Base-by-base conservation (phyloP, 345 rosid genomes). In the Dovyalis caffra region DNA sequence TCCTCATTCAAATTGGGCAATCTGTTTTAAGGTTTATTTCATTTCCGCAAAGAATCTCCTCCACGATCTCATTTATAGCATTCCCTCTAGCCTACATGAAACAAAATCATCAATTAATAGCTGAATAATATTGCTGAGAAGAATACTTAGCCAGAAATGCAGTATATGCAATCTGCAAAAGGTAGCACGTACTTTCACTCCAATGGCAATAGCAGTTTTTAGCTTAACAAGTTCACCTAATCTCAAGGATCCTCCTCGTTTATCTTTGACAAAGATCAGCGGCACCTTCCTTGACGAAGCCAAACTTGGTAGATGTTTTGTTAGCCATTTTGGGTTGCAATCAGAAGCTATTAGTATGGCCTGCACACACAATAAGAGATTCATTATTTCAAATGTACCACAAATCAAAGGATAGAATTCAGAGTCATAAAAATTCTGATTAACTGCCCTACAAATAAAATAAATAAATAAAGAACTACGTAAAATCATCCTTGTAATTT, bases 261-360 rank as follows among this genome's bases (percentile, higher is more conserved):
- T 80, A 76, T 90, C 91, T 72, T 75, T 88, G 65, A 93, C 78
- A 45, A 76, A 80, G 29, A 90, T 71, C 70, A 91, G 69, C 0
- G 91, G 92, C 28, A 93, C 93, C 21, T 87, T 86, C 82, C 87
- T 85, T 1, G 92, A 88, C 29, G 83, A 76, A 73, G 94, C 94
- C 70, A 93, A 80, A 80, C 73, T 79, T 0, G 90, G 91, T 66
- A 92, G 79, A 76, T 92, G 96, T 74, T 83, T 88, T 20, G 88
- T 87, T n/a, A 89, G 83, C 90, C 87, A 89, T 78, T 86, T 83
- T 4, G 97, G 92, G 79, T 88, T 85, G 86, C 92, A 87, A 69
- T 92, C 94, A 2, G 83, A 82, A 57, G 92, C 96, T 10, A 90
- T 37, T 47, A 92, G 79, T 74, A 91, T 78, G 26, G 82, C 92